These are phyloP conservation scores for Schwanniomyces occidentalis DNA, from an alignment of 805 yeast genomes.

Conservation along the genomic window DNA sequence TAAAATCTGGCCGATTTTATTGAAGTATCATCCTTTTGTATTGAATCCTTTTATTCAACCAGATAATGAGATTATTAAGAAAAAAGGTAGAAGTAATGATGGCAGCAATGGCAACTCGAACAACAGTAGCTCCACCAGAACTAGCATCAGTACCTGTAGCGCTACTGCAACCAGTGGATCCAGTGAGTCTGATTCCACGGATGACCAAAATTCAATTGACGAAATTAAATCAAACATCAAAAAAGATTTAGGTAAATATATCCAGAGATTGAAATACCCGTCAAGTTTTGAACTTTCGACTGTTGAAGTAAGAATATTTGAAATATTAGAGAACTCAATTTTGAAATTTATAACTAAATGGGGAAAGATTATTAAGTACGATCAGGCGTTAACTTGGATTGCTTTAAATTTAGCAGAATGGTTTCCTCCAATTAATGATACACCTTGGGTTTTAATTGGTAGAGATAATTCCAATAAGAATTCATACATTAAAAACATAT, in stretches of 20 bases:
- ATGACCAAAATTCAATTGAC: slow-evolving; percentile 13
- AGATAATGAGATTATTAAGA: slow-evolving; percentile 40
- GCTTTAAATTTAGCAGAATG: slow-evolving; percentile 88
- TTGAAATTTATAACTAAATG: slow-evolving; percentile 68
- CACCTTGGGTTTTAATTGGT: slow-evolving; percentile 57
- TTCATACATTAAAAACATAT: slow-evolving; percentile 30
- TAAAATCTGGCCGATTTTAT: slow-evolving; percentile 79
- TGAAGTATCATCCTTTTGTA: slow-evolving; percentile 85
- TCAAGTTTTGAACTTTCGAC: slow-evolving; percentile 28
- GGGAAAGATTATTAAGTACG: slow-evolving; percentile 77
- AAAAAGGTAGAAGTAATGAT: slow-evolving; percentile 15
- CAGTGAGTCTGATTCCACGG: slow-evolving; percentile 1
- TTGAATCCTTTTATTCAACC: slow-evolving; percentile 70
- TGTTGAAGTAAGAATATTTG: slow-evolving; percentile 54
- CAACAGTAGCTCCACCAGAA: background rate
- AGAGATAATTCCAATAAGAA: slow-evolving; percentile 40
- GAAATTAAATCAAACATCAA: slow-evolving; percentile 39
- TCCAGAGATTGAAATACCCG: slow-evolving; percentile 44
- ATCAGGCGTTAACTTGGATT: slow-evolving; percentile 82
- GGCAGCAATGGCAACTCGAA: slow-evolving; percentile 1
- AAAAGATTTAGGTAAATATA: slow-evolving; percentile 62
- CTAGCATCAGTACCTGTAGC: background rate
- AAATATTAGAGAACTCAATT: slow-evolving; percentile 59
- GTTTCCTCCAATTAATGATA: slow-evolving; percentile 66
- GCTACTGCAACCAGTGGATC: background rate